A percentile compares a stretch with the other conserved stretches of the same genome.
Conservation (phyloP, 176 grass and related monocot species). For the Hyparrhenia diplandra region DNA sequence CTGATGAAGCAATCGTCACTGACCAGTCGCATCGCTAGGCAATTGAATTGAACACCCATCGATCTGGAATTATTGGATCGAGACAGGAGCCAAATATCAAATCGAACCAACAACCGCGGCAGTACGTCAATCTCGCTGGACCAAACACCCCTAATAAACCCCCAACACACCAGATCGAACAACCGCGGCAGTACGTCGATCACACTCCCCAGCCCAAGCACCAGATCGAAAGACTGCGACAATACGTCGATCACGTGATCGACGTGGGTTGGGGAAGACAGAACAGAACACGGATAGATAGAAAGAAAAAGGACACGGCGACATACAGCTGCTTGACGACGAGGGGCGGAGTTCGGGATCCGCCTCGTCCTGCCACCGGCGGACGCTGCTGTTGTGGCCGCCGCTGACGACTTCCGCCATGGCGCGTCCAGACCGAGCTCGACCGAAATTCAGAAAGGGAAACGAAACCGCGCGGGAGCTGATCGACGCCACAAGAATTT, state of each 20-base stretch:
- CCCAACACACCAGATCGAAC: no score
- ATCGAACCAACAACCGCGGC: background rate
- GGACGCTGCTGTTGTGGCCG: background rate
- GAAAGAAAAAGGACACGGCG: background rate
- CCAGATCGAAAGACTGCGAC: no score
- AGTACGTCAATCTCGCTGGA: no score
- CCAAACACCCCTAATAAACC: no score
- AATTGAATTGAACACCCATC: background rate
- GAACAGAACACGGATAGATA: background rate
- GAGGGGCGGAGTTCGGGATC: background rate
- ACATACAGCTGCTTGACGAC: background rate
- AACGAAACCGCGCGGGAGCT: no score
- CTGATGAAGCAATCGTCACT: background rate
- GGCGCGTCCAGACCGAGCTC: background rate
- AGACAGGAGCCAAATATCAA: background rate
- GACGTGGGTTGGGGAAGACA: no score
- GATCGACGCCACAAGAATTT: no score
- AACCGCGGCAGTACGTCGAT: no score
- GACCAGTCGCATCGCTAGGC: no score
- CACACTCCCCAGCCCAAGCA: no score
- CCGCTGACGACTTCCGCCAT: background rate
- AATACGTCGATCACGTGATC: no score
- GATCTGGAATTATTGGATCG: background rate
- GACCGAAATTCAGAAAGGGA: no score
- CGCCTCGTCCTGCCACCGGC: background rate